Conservation (phyloP, 129 eudicot genomes). For the Tagetes patula region DNA sequence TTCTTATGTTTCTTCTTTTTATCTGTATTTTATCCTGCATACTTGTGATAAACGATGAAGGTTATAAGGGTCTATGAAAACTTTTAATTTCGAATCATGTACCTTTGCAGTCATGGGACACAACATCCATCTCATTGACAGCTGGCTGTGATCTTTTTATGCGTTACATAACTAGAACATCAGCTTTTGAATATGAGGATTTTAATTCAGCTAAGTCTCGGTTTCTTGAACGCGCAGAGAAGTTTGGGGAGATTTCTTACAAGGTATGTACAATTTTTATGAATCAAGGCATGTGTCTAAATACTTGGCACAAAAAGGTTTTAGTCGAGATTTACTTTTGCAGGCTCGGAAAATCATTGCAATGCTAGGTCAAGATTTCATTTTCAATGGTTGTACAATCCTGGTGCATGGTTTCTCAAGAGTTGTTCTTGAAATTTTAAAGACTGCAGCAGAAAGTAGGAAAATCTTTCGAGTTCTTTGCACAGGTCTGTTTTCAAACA, state of each 20-base stretch:
- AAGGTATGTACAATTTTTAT: conserved; percentile 50
- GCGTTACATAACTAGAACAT: conserved; percentile 96
- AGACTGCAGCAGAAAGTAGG: conserved; percentile 75
- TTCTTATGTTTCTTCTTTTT: not conserved
- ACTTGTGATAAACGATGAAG: not conserved
- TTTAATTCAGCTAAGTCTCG: conserved; percentile 90
- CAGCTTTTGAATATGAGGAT: conserved; percentile 90
- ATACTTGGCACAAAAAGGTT: not conserved
- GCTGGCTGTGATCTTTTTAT: conserved; percentile 99
- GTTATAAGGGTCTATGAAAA: not conserved
- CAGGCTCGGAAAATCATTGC: conserved; percentile 95
- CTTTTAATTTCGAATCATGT: conserved; percentile 1
- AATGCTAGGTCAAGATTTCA: conserved; percentile 90
- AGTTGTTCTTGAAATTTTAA: conserved; percentile 84
- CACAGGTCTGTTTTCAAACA: conserved; percentile 59
- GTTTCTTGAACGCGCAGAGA: conserved; percentile 96
- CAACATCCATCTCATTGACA: conserved; percentile 89
- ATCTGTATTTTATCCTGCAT: conserved; percentile 1
- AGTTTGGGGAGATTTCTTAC: conserved; percentile 91
- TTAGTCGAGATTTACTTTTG: conserved; percentile 15
- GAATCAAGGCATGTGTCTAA: not conserved
- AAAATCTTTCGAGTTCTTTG: conserved; percentile 84
- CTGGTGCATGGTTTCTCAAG: conserved; percentile 96
- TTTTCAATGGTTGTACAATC: conserved; percentile 97
- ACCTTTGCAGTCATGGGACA: conserved; percentile 81